Evolutionary conservation across 2,329 filamentous ascomycete genomes (phyloP).

Genomic region (Fusarium sp.): DNA sequence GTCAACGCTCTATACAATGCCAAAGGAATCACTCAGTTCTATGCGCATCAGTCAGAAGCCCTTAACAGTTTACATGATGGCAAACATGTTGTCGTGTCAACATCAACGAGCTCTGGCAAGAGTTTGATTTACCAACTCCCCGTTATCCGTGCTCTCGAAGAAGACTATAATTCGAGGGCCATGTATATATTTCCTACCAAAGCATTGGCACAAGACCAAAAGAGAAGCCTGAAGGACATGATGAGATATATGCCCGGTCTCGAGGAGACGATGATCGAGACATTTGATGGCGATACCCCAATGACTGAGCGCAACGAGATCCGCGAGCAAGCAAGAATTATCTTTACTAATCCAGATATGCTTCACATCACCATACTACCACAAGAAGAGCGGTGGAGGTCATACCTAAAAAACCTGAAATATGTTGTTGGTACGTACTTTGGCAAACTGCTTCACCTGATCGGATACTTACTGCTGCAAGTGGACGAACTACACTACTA

Average conservation of each 20-base stretch:
- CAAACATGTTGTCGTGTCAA: constrained; percentile 89
- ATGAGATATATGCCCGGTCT: constrained; percentile 82
- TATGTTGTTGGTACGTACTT: constrained; percentile 77
- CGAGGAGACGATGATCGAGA: constrained; percentile 83
- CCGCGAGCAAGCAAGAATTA: constrained; percentile 88
- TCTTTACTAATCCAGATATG: constrained; percentile 99
- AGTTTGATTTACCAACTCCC: constrained; percentile 98
- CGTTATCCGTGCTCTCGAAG: constrained; percentile 86
- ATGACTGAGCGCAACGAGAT: constrained; percentile 83
- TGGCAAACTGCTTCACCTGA: background rate
- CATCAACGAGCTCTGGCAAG: constrained; percentile 96
- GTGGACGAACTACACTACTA: constrained; percentile 95
- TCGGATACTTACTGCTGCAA: constrained; percentile 33
- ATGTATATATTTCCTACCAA: constrained; percentile 99
- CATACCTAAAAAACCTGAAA: constrained; percentile 86
- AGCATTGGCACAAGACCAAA: constrained; percentile 93
- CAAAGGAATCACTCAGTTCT: constrained; percentile 85
- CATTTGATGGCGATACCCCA: constrained; percentile 94
- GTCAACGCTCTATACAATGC: constrained; percentile 98
- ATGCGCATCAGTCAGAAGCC: constrained; percentile 91
- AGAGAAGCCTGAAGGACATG: constrained; percentile 86
- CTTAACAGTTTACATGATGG: constrained; percentile 89
- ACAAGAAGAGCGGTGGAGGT: constrained; percentile 89
- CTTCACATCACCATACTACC: constrained; percentile 93
- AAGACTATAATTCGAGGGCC: constrained; percentile 79